phyloP scores from a whole-genome alignment of 148 eudicot species.

The Vaccinium macrocarpon region DNA sequence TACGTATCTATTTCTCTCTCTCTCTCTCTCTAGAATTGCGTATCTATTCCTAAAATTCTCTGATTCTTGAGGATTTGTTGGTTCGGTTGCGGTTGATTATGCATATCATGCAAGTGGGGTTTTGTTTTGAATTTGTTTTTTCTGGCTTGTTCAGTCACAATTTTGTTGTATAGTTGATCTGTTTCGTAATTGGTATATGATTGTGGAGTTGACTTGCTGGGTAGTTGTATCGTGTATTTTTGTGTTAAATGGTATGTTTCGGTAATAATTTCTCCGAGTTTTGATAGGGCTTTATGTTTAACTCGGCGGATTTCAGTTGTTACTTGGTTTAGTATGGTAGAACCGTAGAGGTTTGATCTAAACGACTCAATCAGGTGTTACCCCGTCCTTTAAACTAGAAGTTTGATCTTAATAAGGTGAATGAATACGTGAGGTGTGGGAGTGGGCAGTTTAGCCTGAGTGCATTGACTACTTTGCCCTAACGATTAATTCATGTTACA shows the following conservation, averaged over 20 bases:
- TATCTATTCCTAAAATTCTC: not conserved
- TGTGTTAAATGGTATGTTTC: not conserved
- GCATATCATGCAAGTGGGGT: slow-evolving; percentile 12
- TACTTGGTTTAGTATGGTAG: not conserved
- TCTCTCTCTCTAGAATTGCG: not conserved
- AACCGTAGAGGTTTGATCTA: not conserved
- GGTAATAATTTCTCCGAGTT: not conserved
- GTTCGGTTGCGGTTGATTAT: slow-evolving; percentile 14
- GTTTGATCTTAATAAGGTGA: not conserved
- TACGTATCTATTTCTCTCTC: not conserved
- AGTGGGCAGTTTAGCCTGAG: no score
- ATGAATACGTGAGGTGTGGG: not conserved
- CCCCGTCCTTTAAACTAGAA: not conserved
- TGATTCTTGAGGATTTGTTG: not conserved
- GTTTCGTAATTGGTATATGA: slow-evolving; percentile 1
- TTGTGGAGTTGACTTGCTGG: not conserved
- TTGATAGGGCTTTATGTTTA: not conserved
- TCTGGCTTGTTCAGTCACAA: not conserved
- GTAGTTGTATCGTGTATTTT: not conserved
- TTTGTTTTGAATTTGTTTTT: not conserved
- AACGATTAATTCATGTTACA: no score
- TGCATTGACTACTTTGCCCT: no score
- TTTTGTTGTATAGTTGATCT: slow-evolving; percentile 11
- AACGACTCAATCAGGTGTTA: not conserved
- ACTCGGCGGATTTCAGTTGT: slow-evolving; percentile 1